Evolutionary conservation across 305 asterid species (phyloP).

Genomic region (Fraxinus baroniana): DNA sequence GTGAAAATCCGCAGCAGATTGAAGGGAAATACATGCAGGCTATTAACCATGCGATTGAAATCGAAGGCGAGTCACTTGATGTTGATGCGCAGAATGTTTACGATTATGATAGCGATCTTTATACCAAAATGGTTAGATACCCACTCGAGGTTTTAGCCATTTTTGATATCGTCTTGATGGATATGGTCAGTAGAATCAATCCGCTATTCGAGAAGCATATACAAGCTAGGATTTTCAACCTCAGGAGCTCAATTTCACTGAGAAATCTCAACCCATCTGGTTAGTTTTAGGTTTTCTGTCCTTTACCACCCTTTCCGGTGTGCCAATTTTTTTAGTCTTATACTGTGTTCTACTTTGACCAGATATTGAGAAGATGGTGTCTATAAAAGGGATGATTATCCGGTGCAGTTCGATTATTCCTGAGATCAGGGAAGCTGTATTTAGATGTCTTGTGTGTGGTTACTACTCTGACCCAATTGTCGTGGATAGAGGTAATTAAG

Average conservation of each 20-base stretch:
- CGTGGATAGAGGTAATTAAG: slow-evolving; percentile 76
- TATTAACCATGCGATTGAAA: slow-evolving; percentile 66
- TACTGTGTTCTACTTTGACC: slow-evolving; percentile 15
- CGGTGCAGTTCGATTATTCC: slow-evolving; percentile 93
- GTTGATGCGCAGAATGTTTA: slow-evolving; percentile 84
- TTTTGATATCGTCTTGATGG: slow-evolving; percentile 90
- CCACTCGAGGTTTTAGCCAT: slow-evolving; percentile 95
- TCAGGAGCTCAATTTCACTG: slow-evolving; percentile 75
- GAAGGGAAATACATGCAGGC: slow-evolving; percentile 85
- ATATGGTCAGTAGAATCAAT: slow-evolving; percentile 67
- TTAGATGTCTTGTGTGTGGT: slow-evolving; percentile 95
- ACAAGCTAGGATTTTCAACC: slow-evolving; percentile 87
- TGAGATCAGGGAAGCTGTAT: slow-evolving; percentile 87
- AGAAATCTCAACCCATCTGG: slow-evolving; percentile 95
- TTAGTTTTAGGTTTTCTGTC: slow-evolving; percentile 32
- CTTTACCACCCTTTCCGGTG: not conserved
- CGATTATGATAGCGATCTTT: slow-evolving; percentile 71
- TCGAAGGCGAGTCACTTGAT: slow-evolving; percentile 93
- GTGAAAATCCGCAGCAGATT: slow-evolving; percentile 56
- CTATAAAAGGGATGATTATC: slow-evolving; percentile 92
- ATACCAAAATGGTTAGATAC: slow-evolving; percentile 81
- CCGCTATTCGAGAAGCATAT: slow-evolving; percentile 89
- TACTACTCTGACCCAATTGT: slow-evolving; percentile 82
- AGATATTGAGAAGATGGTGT: slow-evolving; percentile 97
- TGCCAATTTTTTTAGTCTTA: not conserved